These are phyloP conservation scores for Penicillium sp. DNA, from an alignment of 2,329 filamentous ascomycete species.

Conservation along the genomic window DNA sequence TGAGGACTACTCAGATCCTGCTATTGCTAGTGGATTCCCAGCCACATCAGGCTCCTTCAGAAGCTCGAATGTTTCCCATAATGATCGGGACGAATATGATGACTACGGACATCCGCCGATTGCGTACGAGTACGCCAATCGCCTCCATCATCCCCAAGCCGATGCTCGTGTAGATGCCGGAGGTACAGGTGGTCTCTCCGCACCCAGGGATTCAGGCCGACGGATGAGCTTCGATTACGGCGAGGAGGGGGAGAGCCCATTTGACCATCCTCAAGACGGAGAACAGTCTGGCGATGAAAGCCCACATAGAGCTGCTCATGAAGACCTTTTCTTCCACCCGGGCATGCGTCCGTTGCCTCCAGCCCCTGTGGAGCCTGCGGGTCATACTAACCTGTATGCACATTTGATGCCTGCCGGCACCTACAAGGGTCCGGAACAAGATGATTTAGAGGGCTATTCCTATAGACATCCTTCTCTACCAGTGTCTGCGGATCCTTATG, in stretches of 20 bases:
- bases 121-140: slow-evolving; percentile 51
- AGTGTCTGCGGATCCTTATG: slow-evolving; percentile 48
- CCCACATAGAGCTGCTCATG: slow-evolving; percentile 65
- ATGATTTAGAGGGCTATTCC: slow-evolving; percentile 34
- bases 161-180: slow-evolving; percentile 76
- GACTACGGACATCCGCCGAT: slow-evolving; percentile 35
- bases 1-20: slow-evolving; percentile 19
- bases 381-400: slow-evolving; percentile 41
- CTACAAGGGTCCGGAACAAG: slow-evolving; percentile 50
- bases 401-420: slow-evolving; percentile 52
- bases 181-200: slow-evolving; percentile 81
- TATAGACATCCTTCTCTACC: slow-evolving; percentile 36
- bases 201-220: slow-evolving; percentile 58
- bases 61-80: slow-evolving; percentile 24
- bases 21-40: slow-evolving; percentile 12
- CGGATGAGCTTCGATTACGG: slow-evolving; percentile 88
- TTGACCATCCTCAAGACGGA: slow-evolving; percentile 47
- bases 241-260: slow-evolving; percentile 68
- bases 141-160: slow-evolving; percentile 51
- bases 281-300: slow-evolving; percentile 55
- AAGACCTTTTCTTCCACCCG: slow-evolving; percentile 91
- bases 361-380: slow-evolving; percentile 54
- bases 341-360: slow-evolving; percentile 63
- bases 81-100: slow-evolving; percentile 26
- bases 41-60: slow-evolving; percentile 25